Base-by-base conservation (phyloP, 352 stramenopile species). In the Pythium dissotocum region DNA sequence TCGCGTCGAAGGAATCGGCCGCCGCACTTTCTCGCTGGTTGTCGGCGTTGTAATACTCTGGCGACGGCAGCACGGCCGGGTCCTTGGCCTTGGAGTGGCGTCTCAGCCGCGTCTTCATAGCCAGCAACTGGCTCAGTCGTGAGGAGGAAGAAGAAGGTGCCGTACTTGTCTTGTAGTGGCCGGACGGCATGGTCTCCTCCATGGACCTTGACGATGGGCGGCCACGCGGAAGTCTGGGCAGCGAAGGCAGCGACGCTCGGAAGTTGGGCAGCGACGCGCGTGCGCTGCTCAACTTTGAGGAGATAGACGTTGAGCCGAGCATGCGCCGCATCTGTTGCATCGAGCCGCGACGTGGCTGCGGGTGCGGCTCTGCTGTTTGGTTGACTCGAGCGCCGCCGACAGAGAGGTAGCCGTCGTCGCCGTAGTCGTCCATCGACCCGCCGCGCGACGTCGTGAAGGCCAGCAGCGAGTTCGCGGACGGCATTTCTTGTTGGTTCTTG, bases 171-270 rank as follows among this genome's bases (percentile, higher is more conserved):
- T 35, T 55, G 48, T n/a, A 24, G 10, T 55, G 18, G 10, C 21
- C 13, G 24, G 21, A 13, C 16, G 48, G 21, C 48, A 35, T 33
- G 8, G 48, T 8, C 48, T 35, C 48, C 14, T 55, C 48, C 26
- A 55, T 55, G 8, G 48, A 55, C 24, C 28, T 14, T 0, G 52
- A 38, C 9, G 30, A 18, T 8, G 44, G 44, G n/a, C 28, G 52
- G 52, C 26, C 30, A 4, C 26, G 52, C 12, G 52, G 28, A 6
- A 40, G 14, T 4, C 18, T 60, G 30, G 52, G 18, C 16, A 63
- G 24, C 33, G 64, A 54, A 2, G 64, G 40, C 4, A 69, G 54
- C 63, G 63, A 69, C 30, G 54, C 6, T 30, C 61, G 63, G 26
- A 64, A 60, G 12, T 55, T 14, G 12, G 64, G 64, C 21, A 71